Evolutionary conservation across 1,284 basidiomycete genomes (phyloP).

Genomic region (Chalciporus sp.): DNA sequence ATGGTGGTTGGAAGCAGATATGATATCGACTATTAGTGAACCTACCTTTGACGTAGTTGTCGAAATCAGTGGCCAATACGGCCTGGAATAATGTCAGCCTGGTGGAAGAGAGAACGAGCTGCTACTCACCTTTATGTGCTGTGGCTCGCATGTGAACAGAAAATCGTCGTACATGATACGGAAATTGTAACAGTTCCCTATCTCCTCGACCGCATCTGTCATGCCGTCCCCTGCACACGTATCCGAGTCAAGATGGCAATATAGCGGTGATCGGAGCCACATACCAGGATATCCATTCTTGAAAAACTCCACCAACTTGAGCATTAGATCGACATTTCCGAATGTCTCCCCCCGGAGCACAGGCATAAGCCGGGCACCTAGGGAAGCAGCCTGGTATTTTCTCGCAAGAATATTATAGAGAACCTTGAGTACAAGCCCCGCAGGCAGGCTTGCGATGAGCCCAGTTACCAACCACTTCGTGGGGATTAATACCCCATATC

Average conservation of each 20-base stretch:
- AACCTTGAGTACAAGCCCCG: constrained; percentile 12
- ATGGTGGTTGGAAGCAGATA: constrained; percentile 8
- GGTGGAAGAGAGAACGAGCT: not conserved
- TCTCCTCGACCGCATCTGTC: constrained; percentile 5
- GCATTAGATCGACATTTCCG: constrained; percentile 28
- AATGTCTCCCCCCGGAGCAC: constrained; percentile 17
- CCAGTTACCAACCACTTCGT: constrained; percentile 13
- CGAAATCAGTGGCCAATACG: constrained; percentile 38
- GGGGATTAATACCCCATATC: constrained; percentile 8
- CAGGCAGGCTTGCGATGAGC: constrained; percentile 9
- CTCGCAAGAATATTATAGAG: constrained; percentile 3
- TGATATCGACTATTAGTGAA: constrained; percentile 1
- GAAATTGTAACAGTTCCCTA: constrained; percentile 22
- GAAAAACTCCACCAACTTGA: constrained; percentile 15
- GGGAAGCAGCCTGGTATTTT: constrained; percentile 22
- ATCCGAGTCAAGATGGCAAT: not conserved
- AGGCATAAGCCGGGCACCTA: constrained; percentile 25
- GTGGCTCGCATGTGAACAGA: constrained; percentile 28
- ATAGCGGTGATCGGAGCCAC: not conserved
- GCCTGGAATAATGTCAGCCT: constrained; percentile 9
- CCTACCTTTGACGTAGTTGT: constrained; percentile 41
- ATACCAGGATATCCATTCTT: constrained; percentile 28
- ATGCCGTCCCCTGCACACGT: constrained; percentile 17
- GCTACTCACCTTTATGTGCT: constrained; percentile 24
- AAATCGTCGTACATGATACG: constrained; percentile 25